phyloP scores from a whole-genome alignment of 2,329 filamentous ascomycete genomes.

The Colletotrichum graminicola region DNA sequence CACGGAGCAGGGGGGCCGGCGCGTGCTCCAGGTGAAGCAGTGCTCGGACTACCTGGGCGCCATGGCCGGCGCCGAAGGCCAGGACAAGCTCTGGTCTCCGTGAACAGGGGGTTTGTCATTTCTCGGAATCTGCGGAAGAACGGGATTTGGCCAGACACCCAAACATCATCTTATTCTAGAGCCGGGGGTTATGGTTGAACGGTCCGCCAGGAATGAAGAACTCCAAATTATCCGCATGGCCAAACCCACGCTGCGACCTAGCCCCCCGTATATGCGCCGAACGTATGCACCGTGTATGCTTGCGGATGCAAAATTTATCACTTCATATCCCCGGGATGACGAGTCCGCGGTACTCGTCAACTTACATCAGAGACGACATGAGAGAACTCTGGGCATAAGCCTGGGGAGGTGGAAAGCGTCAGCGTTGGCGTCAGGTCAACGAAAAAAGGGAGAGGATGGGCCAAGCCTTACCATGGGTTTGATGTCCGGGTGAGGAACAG shows the following conservation, averaged over 20 bases:
- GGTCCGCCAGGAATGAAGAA: constrained; percentile 33
- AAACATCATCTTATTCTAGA: constrained; percentile 39
- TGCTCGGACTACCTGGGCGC: constrained; percentile 75
- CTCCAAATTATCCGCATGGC: constrained; percentile 42
- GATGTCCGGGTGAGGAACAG: constrained; percentile 95
- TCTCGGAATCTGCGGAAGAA: constrained; percentile 3
- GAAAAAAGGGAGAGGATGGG: background rate
- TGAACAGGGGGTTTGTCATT: constrained; percentile 46
- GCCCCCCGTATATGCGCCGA: constrained; percentile 38
- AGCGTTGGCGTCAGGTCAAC: constrained; percentile 48
- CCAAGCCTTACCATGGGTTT: constrained; percentile 80
- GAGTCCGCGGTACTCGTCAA: constrained; percentile 3
- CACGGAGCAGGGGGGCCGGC: constrained; percentile 56
- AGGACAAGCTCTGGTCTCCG: constrained; percentile 62
- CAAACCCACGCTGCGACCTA: constrained; percentile 37
- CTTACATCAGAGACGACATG: constrained; percentile 79
- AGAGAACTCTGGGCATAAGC: constrained; percentile 88
- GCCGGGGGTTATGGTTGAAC: constrained; percentile 31
- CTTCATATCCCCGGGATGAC: constrained; percentile 19
- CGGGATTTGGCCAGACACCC: constrained; percentile 28
- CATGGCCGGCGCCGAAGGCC: constrained; percentile 64
- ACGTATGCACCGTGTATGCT: constrained; percentile 40
- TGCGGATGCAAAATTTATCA: constrained; percentile 39
- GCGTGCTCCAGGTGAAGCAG: constrained; percentile 66
- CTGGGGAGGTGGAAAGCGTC: constrained; percentile 55